Percentiles rank a stretch among this genome's conserved stretches.
These are phyloP conservation scores for Geranium rotundifolium DNA, from an alignment of 345 rosid genomes.

Conservation along the genomic window DNA sequence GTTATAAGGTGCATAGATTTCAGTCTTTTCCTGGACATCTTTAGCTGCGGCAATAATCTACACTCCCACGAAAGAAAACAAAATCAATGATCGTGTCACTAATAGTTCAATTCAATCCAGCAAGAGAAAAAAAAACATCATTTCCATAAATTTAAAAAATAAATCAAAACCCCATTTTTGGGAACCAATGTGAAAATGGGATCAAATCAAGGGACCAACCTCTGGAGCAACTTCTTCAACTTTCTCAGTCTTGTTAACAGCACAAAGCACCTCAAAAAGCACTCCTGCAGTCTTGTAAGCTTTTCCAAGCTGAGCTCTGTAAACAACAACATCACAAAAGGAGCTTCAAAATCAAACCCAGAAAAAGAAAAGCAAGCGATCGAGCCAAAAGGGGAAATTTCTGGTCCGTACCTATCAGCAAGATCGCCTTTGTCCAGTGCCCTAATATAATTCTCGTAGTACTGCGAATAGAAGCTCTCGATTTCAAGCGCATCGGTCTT, in stretches of 20 bases:
- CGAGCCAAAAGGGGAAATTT: not conserved
- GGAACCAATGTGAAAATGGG: not conserved
- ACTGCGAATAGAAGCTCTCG: constrained; percentile 84
- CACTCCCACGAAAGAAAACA: constrained; percentile 1
- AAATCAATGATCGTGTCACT: too few relatives aligned
- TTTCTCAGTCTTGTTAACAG: constrained; percentile 96
- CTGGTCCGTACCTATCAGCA: constrained; percentile 63
- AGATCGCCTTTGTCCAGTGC: constrained; percentile 92
- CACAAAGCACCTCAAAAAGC: constrained; percentile 95
- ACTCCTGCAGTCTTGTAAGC: constrained; percentile 98
- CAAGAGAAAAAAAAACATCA: not conserved
- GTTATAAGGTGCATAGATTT: constrained; percentile 92
- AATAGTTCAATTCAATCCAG: too few relatives aligned
- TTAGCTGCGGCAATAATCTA: constrained; percentile 95
- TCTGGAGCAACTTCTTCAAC: constrained; percentile 99
- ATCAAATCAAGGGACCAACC: constrained; percentile 20
- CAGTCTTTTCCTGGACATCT: constrained; percentile 98
- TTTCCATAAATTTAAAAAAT: too few relatives aligned
- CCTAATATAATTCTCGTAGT: constrained; percentile 80
- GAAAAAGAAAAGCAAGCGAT: not conserved
- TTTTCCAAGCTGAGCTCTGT: constrained; percentile 97
- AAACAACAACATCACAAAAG: not conserved
- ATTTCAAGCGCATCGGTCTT: constrained; percentile 96
- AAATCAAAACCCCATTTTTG: not conserved
- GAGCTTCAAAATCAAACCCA: not conserved